Evolutionary conservation across 2,329 filamentous ascomycete species (phyloP).

Genomic region (Alternaria gansuensis): DNA sequence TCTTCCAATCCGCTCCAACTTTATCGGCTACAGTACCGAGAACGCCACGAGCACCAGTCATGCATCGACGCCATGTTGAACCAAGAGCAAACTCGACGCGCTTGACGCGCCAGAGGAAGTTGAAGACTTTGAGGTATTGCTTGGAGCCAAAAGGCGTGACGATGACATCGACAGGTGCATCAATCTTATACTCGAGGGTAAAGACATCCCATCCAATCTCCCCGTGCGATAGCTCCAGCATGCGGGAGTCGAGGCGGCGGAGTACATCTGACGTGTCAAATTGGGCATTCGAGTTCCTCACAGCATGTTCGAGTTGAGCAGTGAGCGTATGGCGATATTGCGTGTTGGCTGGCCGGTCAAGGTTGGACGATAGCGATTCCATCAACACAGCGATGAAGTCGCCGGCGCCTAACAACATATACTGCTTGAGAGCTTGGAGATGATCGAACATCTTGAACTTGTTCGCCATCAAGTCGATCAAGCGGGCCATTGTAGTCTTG

Average conservation of each 20-base stretch:
- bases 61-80: constrained; percentile 92
- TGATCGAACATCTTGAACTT: constrained; percentile 97
- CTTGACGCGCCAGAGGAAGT: constrained; percentile 98
- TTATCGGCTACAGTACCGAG: constrained; percentile 78
- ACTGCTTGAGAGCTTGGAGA: constrained; percentile 89
- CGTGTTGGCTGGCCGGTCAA: constrained; percentile 93
- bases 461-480: constrained; percentile 91
- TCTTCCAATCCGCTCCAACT: constrained; percentile 85
- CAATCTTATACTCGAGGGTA: constrained; percentile 97
- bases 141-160: constrained; percentile 95
- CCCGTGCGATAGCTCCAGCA: constrained; percentile 94
- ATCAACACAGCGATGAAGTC: constrained; percentile 97
- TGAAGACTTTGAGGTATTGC: constrained; percentile 98
- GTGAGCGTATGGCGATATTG: constrained; percentile 97
- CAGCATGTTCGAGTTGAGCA: constrained; percentile 96
- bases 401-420: constrained; percentile 91
- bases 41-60: constrained; percentile 93
- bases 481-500: constrained; percentile 94
- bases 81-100: constrained; percentile 93
- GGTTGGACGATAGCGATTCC: constrained; percentile 91
- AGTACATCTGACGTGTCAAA: constrained; percentile 93
- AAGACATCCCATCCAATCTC: constrained; percentile 99
- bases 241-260: constrained; percentile 90
- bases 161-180: constrained; percentile 94
- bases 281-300: constrained; percentile 95